Base-by-base conservation (phyloP, 129 eudicot genomes). In the Sambucus nigra region DNA sequence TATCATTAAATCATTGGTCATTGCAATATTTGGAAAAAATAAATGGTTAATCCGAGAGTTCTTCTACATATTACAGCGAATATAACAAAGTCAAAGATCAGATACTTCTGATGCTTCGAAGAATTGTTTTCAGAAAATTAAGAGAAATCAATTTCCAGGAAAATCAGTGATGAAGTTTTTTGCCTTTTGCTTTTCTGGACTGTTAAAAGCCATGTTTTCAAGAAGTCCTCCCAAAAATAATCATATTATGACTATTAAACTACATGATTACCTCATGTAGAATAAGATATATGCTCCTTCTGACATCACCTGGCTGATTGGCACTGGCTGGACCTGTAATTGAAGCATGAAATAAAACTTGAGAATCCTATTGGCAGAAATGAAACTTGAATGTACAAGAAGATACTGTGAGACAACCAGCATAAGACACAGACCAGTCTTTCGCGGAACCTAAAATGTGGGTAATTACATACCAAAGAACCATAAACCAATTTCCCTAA, bases 201-300 rank as follows among this genome's bases (percentile, higher is more conserved):
- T 22, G 13, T n/a, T 3, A 11, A 16, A 7, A 2, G 25, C 13
- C 51, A 41, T 14, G 9, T 41, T 25, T 2, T 15, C 14, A 31
- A 59, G 14, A 17, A 26, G 41, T 25, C 42, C 15, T 24, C 25
- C 25, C 2, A 10, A 5, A 57, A 57, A 3, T 24, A 17, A 40
- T 18, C 19, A 15, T 25, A 50, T 11, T n/a, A 25, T 10, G 25
- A 21, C 33, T 11, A 2, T 42, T 42, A 33, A 23, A 29, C 5
- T 18, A 57, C 19, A 62, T 57, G 38, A 25, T 57, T 89, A 84
- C 97, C 97, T 89, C 83, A 66, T 84, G 70, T 89, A 89, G 51
- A 89, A 89, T 50, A 89, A 68, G 40, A 89, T 89, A 63, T 89
- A 89, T 66, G 97, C 97, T 55, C 92, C 95, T 79, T 89, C 93